Evolutionary conservation across 805 yeast genomes (phyloP), one percentile per base, ranked within the genome.

Genomic region (Dipodascus albidus): DNA sequence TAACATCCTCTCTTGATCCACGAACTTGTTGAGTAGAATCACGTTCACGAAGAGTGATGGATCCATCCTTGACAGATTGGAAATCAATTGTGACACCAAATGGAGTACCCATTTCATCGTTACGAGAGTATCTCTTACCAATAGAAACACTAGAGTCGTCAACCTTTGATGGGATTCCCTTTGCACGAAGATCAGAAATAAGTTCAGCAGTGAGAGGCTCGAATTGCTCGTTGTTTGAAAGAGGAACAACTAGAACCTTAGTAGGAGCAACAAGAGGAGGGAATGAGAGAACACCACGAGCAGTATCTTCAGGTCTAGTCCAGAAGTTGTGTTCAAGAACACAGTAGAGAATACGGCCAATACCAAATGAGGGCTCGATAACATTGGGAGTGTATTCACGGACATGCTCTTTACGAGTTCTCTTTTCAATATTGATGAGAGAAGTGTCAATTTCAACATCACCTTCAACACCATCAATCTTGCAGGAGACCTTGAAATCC

Each of bases 311-410:
- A 19, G 95, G 88, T 73, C 99, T 84, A 53, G 85, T 72, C 96
- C 96, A 93, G 85, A 84, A 93, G 51, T 80, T 78, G 72, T 93
- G 99, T 75, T 93, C 99, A 65, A 90, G 86, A 61, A 91, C 71
- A 42, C 96, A 80, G 74, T 93, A 93, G 60, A 93, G 75, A 69
- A 95, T 88, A 75, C 99, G 90, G 56, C 99, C 99, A 67, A 93
- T 85, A 80, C 99, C 99, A 66, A 93, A 93, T 3, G 99, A 93
- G 58, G 99, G 99, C 75, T 93, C 99, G 64, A 93, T 93, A 57
- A 93, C 99, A 68, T 87, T 89, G 58, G 99, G 99, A 60, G 87
- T 87, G 74, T 74, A 93, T 74, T 95, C 99, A 67, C 98, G 87
- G 55, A 93, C 77, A 69, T 90, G 96, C 73, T 88, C 96, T 51